Percentiles rank a stretch among this genome's conserved stretches.
These are phyloP conservation scores for Galium porrigens DNA, from an alignment of 305 asterid genomes.

Conservation along the genomic window DNA sequence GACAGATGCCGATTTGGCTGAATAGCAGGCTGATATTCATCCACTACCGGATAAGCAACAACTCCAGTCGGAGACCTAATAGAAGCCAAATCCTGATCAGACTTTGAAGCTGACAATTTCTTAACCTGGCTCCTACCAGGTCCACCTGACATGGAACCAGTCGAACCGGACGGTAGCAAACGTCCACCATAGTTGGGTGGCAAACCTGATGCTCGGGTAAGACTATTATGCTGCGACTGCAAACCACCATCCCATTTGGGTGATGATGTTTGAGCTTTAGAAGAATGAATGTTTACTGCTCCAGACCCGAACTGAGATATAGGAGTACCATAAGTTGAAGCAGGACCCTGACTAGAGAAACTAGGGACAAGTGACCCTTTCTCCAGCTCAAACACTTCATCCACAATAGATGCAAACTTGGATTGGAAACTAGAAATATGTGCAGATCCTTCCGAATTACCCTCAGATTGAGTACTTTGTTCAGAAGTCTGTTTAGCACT, in stretches of 20 bases:
- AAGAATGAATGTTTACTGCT: conserved; percentile 28
- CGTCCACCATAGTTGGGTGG: conserved; percentile 21
- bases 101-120: conserved; percentile 51
- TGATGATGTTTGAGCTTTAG: conserved; percentile 44
- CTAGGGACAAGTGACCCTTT: conserved; percentile 40
- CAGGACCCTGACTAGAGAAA: conserved; percentile 32
- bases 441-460: conserved; percentile 34
- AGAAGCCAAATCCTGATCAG: conserved; percentile 78
- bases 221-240: conserved; percentile 26
- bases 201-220: conserved; percentile 12
- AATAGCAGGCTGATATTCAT: conserved; percentile 36
- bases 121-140: conserved; percentile 44
- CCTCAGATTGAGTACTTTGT: conserved; percentile 34
- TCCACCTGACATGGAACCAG: conserved; percentile 36
- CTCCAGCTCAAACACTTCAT: conserved; percentile 90
- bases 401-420: conserved; percentile 68
- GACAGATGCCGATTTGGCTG: conserved; percentile 38
- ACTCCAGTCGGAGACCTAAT: conserved; percentile 48
- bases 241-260: conserved; percentile 56
- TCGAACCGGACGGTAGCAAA: conserved; percentile 45
- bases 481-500: conserved; percentile 38
- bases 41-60: conserved; percentile 40
- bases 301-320: conserved; percentile 49
- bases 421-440: conserved; percentile 35
- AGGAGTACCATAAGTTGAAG: conserved; percentile 37